These are phyloP conservation scores for Xylariaceae sp. DNA, from an alignment of 2,329 filamentous ascomycete genomes.

Conservation along the genomic window DNA sequence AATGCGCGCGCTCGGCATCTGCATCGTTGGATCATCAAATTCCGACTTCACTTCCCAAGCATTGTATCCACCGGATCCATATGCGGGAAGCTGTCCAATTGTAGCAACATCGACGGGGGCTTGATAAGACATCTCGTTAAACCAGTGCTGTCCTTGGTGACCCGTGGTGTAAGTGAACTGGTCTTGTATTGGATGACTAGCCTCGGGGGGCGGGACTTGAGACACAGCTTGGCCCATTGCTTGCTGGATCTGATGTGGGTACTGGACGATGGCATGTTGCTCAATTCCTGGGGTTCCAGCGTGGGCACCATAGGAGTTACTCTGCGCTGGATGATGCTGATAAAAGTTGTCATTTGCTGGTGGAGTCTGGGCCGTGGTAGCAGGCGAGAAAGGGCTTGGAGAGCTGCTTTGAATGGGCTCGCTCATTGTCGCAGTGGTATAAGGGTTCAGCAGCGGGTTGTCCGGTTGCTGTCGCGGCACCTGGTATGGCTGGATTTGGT, in stretches of 20 bases:
- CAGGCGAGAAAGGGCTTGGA: constrained; percentile 53
- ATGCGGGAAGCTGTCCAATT: constrained; percentile 49
- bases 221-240: constrained; percentile 5
- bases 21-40: constrained; percentile 54
- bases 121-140: constrained; percentile 48
- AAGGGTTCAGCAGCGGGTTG: constrained; percentile 45
- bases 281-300: constrained; percentile 44
- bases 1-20: constrained; percentile 56
- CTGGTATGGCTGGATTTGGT: constrained; percentile 48
- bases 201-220: constrained; percentile 24
- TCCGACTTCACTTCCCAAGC: constrained; percentile 54
- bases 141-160: constrained; percentile 51
- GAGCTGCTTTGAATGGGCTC: constrained; percentile 53
- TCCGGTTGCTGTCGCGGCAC: constrained; percentile 48
- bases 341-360: constrained; percentile 54
- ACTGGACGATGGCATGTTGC: constrained; percentile 41
- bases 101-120: constrained; percentile 53
- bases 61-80: constrained; percentile 48
- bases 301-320: constrained; percentile 13
- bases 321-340: constrained; percentile 40
- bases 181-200: constrained; percentile 27
- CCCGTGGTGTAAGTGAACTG: constrained; percentile 36
- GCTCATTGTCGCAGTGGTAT: constrained; percentile 43
- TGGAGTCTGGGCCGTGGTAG: constrained; percentile 48
- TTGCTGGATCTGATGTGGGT: constrained; percentile 37